A percentile compares a stretch with the other conserved stretches of the same genome.
Evolutionary conservation across 208 protist species (phyloP).

Genomic region (Leishmania tarentolae): DNA sequence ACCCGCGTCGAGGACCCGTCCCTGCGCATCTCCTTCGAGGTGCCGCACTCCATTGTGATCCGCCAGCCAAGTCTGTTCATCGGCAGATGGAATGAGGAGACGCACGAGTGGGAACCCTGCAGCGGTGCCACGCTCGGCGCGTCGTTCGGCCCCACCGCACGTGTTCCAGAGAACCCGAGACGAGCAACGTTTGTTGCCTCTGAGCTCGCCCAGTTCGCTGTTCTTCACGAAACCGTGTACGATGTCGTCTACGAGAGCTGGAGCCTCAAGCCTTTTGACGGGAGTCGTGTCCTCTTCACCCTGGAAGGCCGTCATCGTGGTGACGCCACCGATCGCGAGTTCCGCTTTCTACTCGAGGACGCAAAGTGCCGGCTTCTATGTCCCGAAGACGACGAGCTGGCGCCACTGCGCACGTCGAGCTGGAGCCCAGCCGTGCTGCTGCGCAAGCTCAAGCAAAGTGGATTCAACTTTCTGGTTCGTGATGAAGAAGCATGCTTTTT

Average conservation of each 20-base stretch:
- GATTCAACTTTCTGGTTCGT: conserved; percentile 87
- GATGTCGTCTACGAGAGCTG: conserved; percentile 91
- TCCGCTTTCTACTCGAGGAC: conserved; percentile 84
- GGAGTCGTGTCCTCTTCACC: conserved; percentile 71
- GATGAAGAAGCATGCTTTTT: conserved; percentile 80
- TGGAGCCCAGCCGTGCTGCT: conserved; percentile 80
- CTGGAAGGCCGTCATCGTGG: conserved; percentile 78
- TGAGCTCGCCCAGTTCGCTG: conserved; percentile 85
- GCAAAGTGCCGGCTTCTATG: conserved; percentile 74
- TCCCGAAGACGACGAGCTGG: conserved; percentile 82
- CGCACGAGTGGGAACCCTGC: conserved; percentile 82
- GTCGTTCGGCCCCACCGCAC: conserved; percentile 33
- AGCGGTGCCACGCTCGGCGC: conserved; percentile 71
- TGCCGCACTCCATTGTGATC: conserved; percentile 78
- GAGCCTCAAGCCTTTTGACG: conserved; percentile 72
- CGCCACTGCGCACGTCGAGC: conserved; percentile 62
- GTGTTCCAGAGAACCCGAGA: conserved; percentile 41
- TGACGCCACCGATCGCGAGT: conserved; percentile 86
- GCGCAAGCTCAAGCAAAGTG: conserved; percentile 72
- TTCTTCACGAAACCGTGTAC: conserved; percentile 91
- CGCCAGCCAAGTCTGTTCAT: conserved; percentile 84
- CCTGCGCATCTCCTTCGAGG: conserved; percentile 87
- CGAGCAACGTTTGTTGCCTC: conserved; percentile 67
- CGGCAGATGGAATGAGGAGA: conserved; percentile 75
- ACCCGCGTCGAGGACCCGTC: conserved; percentile 63